A percentile compares a stretch with the other conserved stretches of the same genome.
These are phyloP conservation scores for Zygotorulaspora sp. DNA, from an alignment of 805 yeast species.

Conservation along the genomic window DNA sequence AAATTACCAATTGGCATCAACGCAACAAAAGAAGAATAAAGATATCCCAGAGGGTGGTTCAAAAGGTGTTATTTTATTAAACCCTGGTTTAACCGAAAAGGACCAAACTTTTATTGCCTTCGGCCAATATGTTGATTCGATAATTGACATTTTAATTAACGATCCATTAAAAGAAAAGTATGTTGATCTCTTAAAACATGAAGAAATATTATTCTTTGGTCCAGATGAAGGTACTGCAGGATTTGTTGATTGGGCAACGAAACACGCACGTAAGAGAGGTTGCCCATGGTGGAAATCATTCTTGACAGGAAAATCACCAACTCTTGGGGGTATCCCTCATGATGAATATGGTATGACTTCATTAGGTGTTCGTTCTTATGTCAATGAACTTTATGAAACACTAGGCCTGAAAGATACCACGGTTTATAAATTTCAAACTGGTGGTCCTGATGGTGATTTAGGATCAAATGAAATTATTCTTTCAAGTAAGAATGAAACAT, in stretches of 20 bases:
- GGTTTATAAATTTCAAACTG: slow-evolving; percentile 86
- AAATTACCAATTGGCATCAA: slow-evolving; percentile 89
- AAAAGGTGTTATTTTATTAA: slow-evolving; percentile 89
- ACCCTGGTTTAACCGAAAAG: slow-evolving; percentile 64
- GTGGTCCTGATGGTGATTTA: slow-evolving; percentile 98
- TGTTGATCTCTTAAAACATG: slow-evolving; percentile 77
- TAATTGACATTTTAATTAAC: slow-evolving; percentile 76
- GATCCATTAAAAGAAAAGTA: slow-evolving; percentile 79
- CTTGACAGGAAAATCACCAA: slow-evolving; percentile 91
- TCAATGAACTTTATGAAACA: slow-evolving; percentile 80
- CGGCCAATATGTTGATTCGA: slow-evolving; percentile 86
- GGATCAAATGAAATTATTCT: slow-evolving; percentile 93
- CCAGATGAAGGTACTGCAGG: slow-evolving; percentile 99
- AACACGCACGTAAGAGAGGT: slow-evolving; percentile 85
- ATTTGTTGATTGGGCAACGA: slow-evolving; percentile 94
- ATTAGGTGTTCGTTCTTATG: slow-evolving; percentile 86
- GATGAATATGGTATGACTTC: slow-evolving; percentile 98
- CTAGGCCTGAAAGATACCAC: slow-evolving; percentile 52
- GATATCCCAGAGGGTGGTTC: slow-evolving; percentile 99
- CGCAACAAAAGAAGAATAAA: slow-evolving; percentile 95
- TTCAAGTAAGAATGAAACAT: slow-evolving; percentile 69
- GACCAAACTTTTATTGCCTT: slow-evolving; percentile 79
- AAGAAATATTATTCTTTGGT: slow-evolving; percentile 92
- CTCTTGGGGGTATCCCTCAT: slow-evolving; percentile 95
- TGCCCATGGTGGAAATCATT: slow-evolving; percentile 99